phyloP scores from a whole-genome alignment of 2,329 filamentous ascomycete species.

The Sphaceloma murrayae region DNA sequence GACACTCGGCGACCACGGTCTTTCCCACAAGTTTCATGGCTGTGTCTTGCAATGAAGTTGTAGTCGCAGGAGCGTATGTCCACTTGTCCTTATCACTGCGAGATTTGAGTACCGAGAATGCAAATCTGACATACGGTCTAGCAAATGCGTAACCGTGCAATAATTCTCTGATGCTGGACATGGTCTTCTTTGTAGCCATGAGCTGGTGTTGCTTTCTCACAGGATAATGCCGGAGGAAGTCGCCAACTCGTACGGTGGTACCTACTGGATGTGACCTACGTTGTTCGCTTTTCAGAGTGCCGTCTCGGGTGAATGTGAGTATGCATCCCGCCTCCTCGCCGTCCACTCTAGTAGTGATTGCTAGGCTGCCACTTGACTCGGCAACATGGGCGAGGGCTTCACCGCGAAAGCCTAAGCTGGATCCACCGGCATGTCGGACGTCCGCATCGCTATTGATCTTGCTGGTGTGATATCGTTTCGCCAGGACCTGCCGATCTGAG shows the following conservation, averaged over 20 bases:
- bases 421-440: constrained; percentile 46
- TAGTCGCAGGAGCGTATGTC: constrained; percentile 51
- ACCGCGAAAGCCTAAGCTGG: constrained; percentile 65
- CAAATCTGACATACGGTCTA: constrained; percentile 52
- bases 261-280: constrained; percentile 52
- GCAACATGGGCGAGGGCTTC: constrained; percentile 61
- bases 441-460: constrained; percentile 60
- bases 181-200: constrained; percentile 48
- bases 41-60: constrained; percentile 46
- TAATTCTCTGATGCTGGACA: constrained; percentile 50
- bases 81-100: constrained; percentile 46
- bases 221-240: constrained; percentile 52
- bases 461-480: constrained; percentile 62
- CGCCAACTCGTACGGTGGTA: constrained; percentile 53
- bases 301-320: constrained; percentile 43
- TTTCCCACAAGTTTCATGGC: constrained; percentile 54
- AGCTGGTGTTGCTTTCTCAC: constrained; percentile 52
- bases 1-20: constrained; percentile 47
- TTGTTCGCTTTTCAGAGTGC: constrained; percentile 33
- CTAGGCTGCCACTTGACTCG: constrained; percentile 47
- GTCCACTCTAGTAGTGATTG: constrained; percentile 54
- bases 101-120: constrained; percentile 49
- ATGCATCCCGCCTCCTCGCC: constrained; percentile 50
- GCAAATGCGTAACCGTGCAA: constrained; percentile 58
- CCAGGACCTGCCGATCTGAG: constrained; percentile 53